Percentiles rank a stretch among this genome's conserved stretches.
phyloP scores from a whole-genome alignment of 495 filamentous ascomycete genomes.

The Penicillium bovifimosum region DNA sequence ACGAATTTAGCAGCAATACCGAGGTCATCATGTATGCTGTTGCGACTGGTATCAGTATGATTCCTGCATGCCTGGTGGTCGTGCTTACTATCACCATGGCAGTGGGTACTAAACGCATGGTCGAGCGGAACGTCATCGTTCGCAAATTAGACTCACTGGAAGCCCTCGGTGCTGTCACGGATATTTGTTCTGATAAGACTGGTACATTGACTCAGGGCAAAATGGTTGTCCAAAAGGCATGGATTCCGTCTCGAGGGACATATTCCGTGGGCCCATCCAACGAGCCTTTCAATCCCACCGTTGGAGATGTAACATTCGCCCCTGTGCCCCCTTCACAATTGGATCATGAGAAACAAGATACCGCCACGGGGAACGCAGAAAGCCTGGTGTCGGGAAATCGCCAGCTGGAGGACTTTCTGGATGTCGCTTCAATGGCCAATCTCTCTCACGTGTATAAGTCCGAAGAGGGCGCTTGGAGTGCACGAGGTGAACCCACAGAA shows the following conservation, averaged over 20 bases:
- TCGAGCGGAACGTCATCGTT: constrained; percentile 57
- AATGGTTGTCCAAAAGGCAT: constrained; percentile 67
- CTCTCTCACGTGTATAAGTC: constrained; percentile 46
- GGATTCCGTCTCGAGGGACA: constrained; percentile 56
- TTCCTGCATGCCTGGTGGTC: constrained; percentile 59
- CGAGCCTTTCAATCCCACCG: constrained; percentile 45
- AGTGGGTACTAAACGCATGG: constrained; percentile 58
- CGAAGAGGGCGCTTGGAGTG: constrained; percentile 43
- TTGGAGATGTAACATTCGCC: constrained; percentile 38
- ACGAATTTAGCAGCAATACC: constrained; percentile 43
- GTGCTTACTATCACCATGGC: constrained; percentile 63
- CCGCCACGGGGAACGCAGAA: constrained; percentile 14
- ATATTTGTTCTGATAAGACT: constrained; percentile 90
- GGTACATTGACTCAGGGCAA: constrained; percentile 78
- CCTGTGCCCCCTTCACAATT: constrained; percentile 25
- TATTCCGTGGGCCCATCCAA: constrained; percentile 46
- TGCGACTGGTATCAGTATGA: constrained; percentile 52
- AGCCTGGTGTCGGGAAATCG: constrained; percentile 15
- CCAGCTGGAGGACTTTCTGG: constrained; percentile 41
- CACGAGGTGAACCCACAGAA: constrained; percentile 56
- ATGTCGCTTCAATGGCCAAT: constrained; percentile 53
- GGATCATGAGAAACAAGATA: constrained; percentile 17
- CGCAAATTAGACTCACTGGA: constrained; percentile 64
- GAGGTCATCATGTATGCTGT: constrained; percentile 59
- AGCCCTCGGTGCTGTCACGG: constrained; percentile 80